These are phyloP conservation scores for Strobilomyces dryophilus DNA, from an alignment of 768 basidiomycete species.

Conservation along the genomic window DNA sequence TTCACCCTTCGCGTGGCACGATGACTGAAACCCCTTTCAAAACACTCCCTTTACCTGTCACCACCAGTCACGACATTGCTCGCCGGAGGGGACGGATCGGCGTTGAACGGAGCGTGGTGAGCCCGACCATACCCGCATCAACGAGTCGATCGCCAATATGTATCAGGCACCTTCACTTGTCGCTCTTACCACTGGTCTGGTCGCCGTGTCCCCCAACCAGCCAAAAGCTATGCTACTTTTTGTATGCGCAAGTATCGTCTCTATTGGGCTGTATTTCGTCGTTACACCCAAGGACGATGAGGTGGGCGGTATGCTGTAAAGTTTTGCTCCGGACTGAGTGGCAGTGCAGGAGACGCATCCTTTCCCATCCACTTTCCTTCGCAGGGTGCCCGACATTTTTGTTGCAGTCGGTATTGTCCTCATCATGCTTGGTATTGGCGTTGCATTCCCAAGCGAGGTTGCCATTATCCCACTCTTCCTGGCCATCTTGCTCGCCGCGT, in stretches of 20 bases:
- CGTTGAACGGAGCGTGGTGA: not conserved
- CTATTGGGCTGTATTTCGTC: not conserved
- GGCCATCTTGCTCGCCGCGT: not conserved
- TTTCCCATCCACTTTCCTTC: not conserved
- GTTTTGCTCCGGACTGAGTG: not conserved
- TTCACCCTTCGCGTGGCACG: not conserved
- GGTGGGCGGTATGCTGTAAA: not conserved
- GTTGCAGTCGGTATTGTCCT: not conserved
- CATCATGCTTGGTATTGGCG: not conserved
- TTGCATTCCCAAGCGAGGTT: not conserved
- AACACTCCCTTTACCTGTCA: not conserved
- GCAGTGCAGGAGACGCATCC: not conserved
- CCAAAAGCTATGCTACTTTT: not conserved
- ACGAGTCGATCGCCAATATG: not conserved
- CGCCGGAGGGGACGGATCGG: not conserved
- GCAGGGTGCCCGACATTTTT: not conserved
- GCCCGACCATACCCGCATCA: not conserved
- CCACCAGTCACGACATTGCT: not conserved
- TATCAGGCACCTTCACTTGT: not conserved
- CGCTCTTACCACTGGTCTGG: not conserved
- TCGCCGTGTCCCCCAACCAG: not conserved
- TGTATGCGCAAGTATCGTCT: not conserved
- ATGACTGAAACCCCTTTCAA: not conserved
- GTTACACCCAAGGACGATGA: not conserved
- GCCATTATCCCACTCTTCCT: not conserved